Base-by-base conservation (phyloP, 2,329 filamentous ascomycete genomes). In the Exophiala alcalophila region DNA sequence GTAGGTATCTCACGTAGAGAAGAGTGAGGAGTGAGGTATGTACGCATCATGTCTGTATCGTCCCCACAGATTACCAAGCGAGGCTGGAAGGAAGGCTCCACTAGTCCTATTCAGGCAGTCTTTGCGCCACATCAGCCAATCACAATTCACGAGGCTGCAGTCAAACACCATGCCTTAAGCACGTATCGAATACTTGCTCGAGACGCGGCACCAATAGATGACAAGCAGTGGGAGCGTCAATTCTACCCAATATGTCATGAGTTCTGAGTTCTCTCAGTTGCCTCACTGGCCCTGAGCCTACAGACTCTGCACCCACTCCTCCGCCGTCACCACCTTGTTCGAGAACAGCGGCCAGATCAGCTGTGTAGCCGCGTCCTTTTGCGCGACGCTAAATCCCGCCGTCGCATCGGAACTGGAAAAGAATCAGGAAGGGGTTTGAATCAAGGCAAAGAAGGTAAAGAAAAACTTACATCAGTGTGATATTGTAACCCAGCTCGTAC, bases 401-500 rank as follows among this genome's bases (percentile, higher is more conserved):
- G 39, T 34, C 16, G 9, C 39, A 10, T 41, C 39, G 2, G 39
- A 23, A 4, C 39, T 41, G 12, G 8, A 11, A 9, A 15, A 6
- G 4, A 8, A 23, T 26, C 30, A 37, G 33, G n/a, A n/a, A n/a
- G n/a, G n/a, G n/a, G n/a, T n/a, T n/a, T n/a, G n/a, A n/a, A n/a
- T n/a, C n/a, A n/a, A n/a, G n/a, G n/a, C 4, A 14, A 7, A 19
- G 12, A 29, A 34, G 11, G 7, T 7, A 10, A 20, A 14, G 16
- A 21, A 5, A 26, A 5, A 25, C 39, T 41, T 34, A 41, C 39
- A 41, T 10, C 29, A 41, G 30, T 10, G 39, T 41, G 8, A 35
- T 5, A n/a, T 18, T 16, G 8, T 41, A 41, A 5, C 39, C 39
- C 39, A 33, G 31, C 30, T 64, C 61, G 52, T 56, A 56, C 15